Evolutionary conservation across 2,329 filamentous ascomycete species (phyloP).

Genomic region (Didymella segeticola): DNA sequence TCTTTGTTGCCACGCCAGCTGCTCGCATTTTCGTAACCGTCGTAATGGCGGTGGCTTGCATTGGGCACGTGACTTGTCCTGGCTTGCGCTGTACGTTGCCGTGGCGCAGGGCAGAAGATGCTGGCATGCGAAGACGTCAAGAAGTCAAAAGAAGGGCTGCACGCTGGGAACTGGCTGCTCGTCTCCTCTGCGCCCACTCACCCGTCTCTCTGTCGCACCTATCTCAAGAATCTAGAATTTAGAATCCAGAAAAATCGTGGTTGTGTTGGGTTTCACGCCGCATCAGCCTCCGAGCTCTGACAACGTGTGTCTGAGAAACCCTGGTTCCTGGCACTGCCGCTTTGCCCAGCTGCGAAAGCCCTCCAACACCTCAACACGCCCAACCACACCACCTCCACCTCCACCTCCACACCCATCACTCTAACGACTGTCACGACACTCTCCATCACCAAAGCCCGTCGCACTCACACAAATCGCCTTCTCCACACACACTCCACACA

Average conservation of each 20-base stretch:
- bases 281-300: constrained; percentile 44
- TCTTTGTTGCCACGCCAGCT: constrained; percentile 24
- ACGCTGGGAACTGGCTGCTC: background rate
- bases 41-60: constrained; percentile 21
- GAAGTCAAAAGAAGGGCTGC: constrained; percentile 1
- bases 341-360: constrained; percentile 19
- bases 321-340: no score
- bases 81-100: no score
- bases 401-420: constrained; percentile 31
- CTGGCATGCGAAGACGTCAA: background rate
- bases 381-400: constrained; percentile 35
- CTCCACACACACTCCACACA: constrained; percentile 26
- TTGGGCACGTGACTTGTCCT: constrained; percentile 17
- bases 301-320: constrained; percentile 27
- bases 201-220: constrained; percentile 3
- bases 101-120: constrained; percentile 15
- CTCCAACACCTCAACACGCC: constrained; percentile 29
- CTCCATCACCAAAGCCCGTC: constrained; percentile 25
- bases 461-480: constrained; percentile 20
- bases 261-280: constrained; percentile 32
- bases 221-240: no score
- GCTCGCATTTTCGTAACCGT: constrained; percentile 13
- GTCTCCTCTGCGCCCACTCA: background rate
- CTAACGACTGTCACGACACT: constrained; percentile 21
- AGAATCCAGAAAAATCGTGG: constrained; percentile 22